Conservation (phyloP, 1,284 basidiomycete genomes). For the Trametes pubescens region DNA sequence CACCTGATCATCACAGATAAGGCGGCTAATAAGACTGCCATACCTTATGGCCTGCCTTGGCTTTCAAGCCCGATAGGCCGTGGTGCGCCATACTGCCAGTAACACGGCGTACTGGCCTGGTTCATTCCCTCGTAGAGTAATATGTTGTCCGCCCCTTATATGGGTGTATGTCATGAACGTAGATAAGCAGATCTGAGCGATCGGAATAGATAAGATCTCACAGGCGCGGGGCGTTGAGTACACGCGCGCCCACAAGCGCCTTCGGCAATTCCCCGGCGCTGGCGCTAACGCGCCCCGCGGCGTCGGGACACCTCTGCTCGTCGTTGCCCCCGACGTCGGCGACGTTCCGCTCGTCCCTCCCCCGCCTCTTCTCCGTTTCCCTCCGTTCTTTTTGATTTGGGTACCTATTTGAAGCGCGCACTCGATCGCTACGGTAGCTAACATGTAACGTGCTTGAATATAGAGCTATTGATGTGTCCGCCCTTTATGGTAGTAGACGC, state of each 20-base stretch:
- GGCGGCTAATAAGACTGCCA: constrained; percentile 3
- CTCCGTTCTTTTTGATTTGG: neutral
- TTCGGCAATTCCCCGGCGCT: neutral
- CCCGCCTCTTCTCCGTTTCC: constrained; percentile 1
- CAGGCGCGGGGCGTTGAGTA: neutral
- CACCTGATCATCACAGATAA: constrained; percentile 16
- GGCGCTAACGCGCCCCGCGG: neutral
- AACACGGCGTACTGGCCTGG: neutral
- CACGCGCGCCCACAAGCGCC: neutral
- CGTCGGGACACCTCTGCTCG: neutral
- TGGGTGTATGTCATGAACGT: neutral
- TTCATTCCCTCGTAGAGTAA: neutral
- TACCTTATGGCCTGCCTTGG: neutral
- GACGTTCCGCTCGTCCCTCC: neutral
- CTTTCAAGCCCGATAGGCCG: constrained; percentile 2
- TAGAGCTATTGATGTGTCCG: neutral
- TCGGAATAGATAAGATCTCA: neutral
- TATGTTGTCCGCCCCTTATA: neutral
- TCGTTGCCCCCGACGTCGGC: neutral
- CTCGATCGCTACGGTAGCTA: too few species aligned
- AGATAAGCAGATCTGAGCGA: constrained; percentile 1
- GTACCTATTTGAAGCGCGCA: neutral
- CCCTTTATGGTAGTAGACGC: too few species aligned
- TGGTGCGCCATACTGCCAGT: constrained; percentile 15
- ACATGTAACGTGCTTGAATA: neutral